Evolutionary conservation across 371 early-diverging fungal genomes (phyloP).

Genomic region (Apophysomyces variabilis): DNA sequence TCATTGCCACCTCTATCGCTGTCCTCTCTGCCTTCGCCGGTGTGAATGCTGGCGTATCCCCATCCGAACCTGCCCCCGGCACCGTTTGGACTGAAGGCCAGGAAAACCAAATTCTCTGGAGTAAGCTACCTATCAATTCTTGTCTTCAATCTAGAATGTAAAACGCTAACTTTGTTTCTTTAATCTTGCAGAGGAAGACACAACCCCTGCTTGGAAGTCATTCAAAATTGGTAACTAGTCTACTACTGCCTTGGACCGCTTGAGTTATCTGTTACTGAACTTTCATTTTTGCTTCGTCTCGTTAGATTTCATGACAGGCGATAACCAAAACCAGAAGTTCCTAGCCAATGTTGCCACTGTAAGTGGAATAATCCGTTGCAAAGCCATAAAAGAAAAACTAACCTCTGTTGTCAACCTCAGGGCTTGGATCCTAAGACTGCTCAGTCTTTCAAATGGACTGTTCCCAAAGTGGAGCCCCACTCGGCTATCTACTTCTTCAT

Average conservation of each 20-base stretch:
- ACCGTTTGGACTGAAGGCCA: constrained; percentile 40
- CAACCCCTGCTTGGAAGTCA: constrained; percentile 30
- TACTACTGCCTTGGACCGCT: neutral
- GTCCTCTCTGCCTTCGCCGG: constrained; percentile 15
- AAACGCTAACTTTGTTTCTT: constrained; percentile 4
- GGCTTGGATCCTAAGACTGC: constrained; percentile 25
- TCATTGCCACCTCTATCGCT: constrained; percentile 8
- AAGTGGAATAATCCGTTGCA: neutral
- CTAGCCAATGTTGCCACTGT: constrained; percentile 36
- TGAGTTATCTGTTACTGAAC: too few relatives aligned
- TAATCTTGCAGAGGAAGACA: constrained; percentile 22
- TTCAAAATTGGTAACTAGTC: constrained; percentile 35
- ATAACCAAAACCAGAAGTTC: constrained; percentile 35
- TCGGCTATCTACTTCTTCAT: constrained; percentile 41
- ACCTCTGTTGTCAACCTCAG: constrained; percentile 14
- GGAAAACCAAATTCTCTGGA: constrained; percentile 30
- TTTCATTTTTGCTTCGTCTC: neutral
- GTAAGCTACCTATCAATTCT: constrained; percentile 10
- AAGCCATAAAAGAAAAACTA: neutral
- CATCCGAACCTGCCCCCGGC: constrained; percentile 33
- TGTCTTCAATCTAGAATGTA: neutral
- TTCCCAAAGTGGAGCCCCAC: constrained; percentile 37
- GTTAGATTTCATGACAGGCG: constrained; percentile 47
- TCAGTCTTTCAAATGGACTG: constrained; percentile 29
- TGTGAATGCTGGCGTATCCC: constrained; percentile 29